phyloP scores from a whole-genome alignment of 176 grass and related monocot species.

The Panicum miliaceum region DNA sequence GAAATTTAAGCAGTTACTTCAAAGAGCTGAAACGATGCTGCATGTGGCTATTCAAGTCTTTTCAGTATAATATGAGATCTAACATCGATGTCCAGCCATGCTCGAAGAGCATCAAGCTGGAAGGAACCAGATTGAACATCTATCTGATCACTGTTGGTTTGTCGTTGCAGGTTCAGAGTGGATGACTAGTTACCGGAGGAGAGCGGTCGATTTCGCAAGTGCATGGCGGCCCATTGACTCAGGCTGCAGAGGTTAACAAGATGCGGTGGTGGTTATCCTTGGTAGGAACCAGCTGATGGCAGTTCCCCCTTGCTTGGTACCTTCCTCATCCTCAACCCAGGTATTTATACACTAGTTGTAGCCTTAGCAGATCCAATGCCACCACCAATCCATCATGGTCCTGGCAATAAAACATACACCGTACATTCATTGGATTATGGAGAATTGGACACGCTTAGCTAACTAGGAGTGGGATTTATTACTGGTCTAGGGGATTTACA shows the following conservation, averaged over 20 bases:
- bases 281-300: slow-evolving; percentile 28
- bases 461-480: neutral
- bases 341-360: slow-evolving; percentile 49
- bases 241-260: slow-evolving; percentile 6
- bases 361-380: slow-evolving; percentile 15
- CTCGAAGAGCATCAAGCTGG: neutral
- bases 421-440: slow-evolving; percentile 34
- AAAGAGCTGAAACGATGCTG: slow-evolving; percentile 19
- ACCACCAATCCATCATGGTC: neutral
- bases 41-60: slow-evolving; percentile 15
- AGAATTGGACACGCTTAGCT: slow-evolving; percentile 10
- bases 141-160: slow-evolving; percentile 20
- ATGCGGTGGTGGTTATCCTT: neutral
- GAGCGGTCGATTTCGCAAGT: slow-evolving; percentile 34
- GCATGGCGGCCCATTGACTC: slow-evolving; percentile 35
- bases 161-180: slow-evolving; percentile 35
- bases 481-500: neutral
- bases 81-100: slow-evolving; percentile 1
- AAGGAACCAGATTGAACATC: slow-evolving; percentile 9
- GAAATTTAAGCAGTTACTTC: slow-evolving; percentile 32
- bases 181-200: slow-evolving; percentile 57
- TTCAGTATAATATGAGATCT: slow-evolving; percentile 17
- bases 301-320: slow-evolving; percentile 41
- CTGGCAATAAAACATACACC: neutral
- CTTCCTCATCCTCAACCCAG: slow-evolving; percentile 23